Conservation (phyloP, 2,329 filamentous ascomycete genomes). For the Botrytis pseudocinerea region DNA sequence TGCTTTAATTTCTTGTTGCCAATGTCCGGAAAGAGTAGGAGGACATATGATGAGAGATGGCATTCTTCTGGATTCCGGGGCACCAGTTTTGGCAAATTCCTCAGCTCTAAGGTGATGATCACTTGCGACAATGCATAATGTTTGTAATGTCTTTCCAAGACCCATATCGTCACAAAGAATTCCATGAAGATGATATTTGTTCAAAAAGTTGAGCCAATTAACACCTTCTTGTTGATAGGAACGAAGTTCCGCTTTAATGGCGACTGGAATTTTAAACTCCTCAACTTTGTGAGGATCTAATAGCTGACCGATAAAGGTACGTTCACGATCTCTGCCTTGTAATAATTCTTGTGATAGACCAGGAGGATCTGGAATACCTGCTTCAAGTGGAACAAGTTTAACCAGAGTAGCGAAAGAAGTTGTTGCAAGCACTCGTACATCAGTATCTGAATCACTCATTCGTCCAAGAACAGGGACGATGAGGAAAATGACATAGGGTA, state of each 20-base stretch:
- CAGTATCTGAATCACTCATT: slow-evolving; percentile 98
- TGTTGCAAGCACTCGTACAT: slow-evolving; percentile 89
- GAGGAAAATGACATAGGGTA: slow-evolving; percentile 98
- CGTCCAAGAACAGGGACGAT: slow-evolving; percentile 94
- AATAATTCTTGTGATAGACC: slow-evolving; percentile 87
- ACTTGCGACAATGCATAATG: slow-evolving; percentile 95
- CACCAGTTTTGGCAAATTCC: slow-evolving; percentile 80
- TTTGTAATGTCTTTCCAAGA: slow-evolving; percentile 95
- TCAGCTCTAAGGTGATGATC: slow-evolving; percentile 93
- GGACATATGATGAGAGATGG: slow-evolving; percentile 95
- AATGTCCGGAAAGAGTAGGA: slow-evolving; percentile 93
- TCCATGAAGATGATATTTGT: slow-evolving; percentile 95
- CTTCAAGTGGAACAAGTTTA: slow-evolving; percentile 94
- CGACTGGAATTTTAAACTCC: slow-evolving; percentile 87
- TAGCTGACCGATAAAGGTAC: slow-evolving; percentile 95
- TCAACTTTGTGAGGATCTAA: slow-evolving; percentile 97
- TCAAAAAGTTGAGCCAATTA: slow-evolving; percentile 97
- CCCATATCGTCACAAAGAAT: slow-evolving; percentile 99
- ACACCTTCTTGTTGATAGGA: slow-evolving; percentile 98
- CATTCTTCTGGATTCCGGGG: slow-evolving; percentile 73
- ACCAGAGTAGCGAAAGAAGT: slow-evolving; percentile 97
- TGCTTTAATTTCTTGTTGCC: slow-evolving; percentile 95
- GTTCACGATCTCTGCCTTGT: slow-evolving; percentile 86
- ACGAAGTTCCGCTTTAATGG: slow-evolving; percentile 93
- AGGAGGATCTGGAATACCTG: slow-evolving; percentile 93